These are phyloP conservation scores for Vaccinium vitisidaea DNA, from an alignment of 148 eudicot species.

Conservation along the genomic window DNA sequence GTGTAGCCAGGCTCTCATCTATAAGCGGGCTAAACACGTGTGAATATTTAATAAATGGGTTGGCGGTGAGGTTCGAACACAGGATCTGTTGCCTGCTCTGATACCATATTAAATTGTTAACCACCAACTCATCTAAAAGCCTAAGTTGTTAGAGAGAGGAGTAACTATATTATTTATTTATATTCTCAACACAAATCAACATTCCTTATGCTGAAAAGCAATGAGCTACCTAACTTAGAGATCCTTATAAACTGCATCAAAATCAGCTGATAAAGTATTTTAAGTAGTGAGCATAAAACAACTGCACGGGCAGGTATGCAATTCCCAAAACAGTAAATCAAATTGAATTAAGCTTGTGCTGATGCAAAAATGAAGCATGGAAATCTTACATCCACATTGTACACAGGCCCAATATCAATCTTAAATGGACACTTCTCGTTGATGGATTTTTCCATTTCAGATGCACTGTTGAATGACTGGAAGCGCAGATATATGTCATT, in stretches of 20 bases:
- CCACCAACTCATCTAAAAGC: too few species aligned
- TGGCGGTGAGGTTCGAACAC: too few species aligned
- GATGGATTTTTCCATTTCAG: conserved; percentile 76
- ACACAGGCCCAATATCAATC: conserved; percentile 97
- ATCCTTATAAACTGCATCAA: conserved; percentile 1
- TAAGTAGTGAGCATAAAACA: not conserved
- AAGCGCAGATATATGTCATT: conserved; percentile 74
- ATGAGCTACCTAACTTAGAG: not conserved
- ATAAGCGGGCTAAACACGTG: too few species aligned
- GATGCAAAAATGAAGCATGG: not conserved
- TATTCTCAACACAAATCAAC: too few species aligned
- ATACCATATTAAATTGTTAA: too few species aligned
- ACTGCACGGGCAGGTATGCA: not conserved
- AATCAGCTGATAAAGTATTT: not conserved
- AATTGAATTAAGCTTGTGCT: not conserved
- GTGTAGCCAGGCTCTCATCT: too few species aligned
- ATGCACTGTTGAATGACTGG: conserved; percentile 68
- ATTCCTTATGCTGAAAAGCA: not conserved
- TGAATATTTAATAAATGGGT: too few species aligned
- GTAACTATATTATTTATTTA: too few species aligned
- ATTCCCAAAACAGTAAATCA: not conserved
- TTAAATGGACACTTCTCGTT: conserved; percentile 85
- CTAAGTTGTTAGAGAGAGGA: too few species aligned
- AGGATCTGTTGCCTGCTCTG: too few species aligned
- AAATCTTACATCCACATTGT: conserved; percentile 77